Conservation (phyloP, 148 eudicot genomes). For the Gaultheria prostrata region DNA sequence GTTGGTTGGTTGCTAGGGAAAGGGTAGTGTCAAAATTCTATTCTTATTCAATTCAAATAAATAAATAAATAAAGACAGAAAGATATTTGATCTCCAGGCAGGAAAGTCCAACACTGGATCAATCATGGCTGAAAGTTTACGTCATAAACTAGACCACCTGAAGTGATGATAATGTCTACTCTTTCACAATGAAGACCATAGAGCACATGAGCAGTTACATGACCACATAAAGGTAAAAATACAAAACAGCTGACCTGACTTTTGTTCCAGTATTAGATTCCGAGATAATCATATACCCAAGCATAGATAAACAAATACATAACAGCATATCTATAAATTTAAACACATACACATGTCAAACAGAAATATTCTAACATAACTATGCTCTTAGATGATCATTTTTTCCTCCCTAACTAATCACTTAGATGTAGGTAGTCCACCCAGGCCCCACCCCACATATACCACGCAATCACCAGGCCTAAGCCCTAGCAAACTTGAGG, state of each 20-base stretch:
- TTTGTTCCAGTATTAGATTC: background rate
- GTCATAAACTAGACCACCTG: background rate
- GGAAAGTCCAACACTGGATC: background rate
- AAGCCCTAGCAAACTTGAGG: conserved; percentile 3
- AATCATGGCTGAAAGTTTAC: background rate
- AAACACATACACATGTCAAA: background rate
- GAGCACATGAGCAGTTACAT: background rate
- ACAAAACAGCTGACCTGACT: background rate
- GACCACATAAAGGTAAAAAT: background rate
- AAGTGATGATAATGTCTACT: background rate
- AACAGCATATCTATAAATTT: background rate
- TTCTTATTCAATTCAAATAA: background rate
- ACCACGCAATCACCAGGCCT: background rate
- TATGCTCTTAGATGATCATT: background rate
- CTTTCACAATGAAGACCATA: background rate
- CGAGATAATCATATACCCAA: background rate
- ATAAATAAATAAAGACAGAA: background rate
- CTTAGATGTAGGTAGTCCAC: background rate
- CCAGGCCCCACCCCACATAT: background rate
- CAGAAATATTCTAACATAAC: background rate
- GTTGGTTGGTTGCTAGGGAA: background rate
- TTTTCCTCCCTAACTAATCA: background rate
- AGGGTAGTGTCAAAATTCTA: background rate
- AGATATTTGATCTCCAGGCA: background rate
- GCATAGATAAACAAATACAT: background rate